Evolutionary conservation across 2,329 filamentous ascomycete species (phyloP), one percentile per base, ranked within the genome.

Genomic region (Esteya vermicola): DNA sequence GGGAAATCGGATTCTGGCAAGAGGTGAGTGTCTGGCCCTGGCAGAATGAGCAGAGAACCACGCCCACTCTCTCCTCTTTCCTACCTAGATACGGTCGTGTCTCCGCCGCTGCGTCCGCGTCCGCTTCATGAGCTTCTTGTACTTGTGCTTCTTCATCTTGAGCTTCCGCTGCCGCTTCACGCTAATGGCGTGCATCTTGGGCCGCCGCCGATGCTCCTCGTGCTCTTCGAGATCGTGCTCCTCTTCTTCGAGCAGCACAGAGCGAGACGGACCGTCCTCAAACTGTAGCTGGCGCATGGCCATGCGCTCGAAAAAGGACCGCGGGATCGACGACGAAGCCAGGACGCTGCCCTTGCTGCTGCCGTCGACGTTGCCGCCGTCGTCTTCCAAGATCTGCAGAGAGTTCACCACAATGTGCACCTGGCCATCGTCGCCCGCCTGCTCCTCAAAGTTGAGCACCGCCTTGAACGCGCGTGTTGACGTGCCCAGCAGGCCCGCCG

Each of bases 121-220:
- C 62, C 78, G 75, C 70, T 81, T 84, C 83, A 94, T 86, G 51
- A 96, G 69, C 76, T 98, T 98, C 86, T 95, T 96, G 64, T 94
- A 94, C 78, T 98, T 98, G 75, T 96, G 89, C 76, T 96, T 98
- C 83, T 98, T 98, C 88, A 98, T 98, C 76, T 86, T 94, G 55
- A 95, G 66, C 67, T 91, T 93, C 56, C 86, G 72, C 63, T 93
- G 85, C 60, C 91, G 74, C 70, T 81, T 86, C 51, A 95, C 89
- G 56, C 85, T 93, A 57, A 98, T 85, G 47, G 85, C 75, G 45
- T 79, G 64, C 80, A 94, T 88, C 50, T 64, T 60, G 26, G 45
- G 45, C 33, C 27, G 21, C 22, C 13, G 4, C n/a, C 14, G 6
- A 33, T 19, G 19, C 19, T 31, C 26, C 2, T 31, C 33, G 14